Evolutionary conservation across 108 stramenopile genomes (phyloP).

Genomic region (Seminavis robusta): DNA sequence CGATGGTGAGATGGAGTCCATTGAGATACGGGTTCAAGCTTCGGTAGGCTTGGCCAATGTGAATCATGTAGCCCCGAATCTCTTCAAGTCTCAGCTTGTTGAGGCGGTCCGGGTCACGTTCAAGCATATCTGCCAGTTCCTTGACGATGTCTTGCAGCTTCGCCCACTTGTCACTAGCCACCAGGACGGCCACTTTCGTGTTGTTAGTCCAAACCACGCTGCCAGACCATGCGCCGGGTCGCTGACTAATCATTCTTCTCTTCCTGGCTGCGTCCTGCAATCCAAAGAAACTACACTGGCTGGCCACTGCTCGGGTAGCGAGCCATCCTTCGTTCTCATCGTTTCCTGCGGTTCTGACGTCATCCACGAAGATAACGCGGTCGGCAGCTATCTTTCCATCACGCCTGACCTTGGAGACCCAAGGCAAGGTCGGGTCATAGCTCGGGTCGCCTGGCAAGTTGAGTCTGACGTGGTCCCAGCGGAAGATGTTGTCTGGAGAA

Average conservation of each 20-base stretch:
- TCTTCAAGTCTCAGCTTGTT: no score
- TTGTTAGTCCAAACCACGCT: not conserved
- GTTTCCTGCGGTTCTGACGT: constrained; percentile 5
- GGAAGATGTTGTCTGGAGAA: constrained; percentile 26
- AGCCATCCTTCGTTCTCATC: not conserved
- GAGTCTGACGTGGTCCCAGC: constrained; percentile 17
- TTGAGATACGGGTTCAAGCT: no score
- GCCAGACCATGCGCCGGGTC: not conserved
- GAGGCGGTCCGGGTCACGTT: no score
- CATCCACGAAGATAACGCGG: constrained; percentile 29
- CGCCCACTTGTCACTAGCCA: not conserved
- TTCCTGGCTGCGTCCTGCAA: not conserved
- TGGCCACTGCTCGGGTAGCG: not conserved
- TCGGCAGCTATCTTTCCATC: constrained; percentile 26
- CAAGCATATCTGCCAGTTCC: no score
- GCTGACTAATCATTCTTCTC: not conserved
- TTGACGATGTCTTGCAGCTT: no score
- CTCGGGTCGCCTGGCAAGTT: constrained; percentile 37
- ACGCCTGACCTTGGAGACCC: constrained; percentile 21
- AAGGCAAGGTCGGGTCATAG: constrained; percentile 25
- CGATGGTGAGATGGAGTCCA: no score
- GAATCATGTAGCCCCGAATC: no score
- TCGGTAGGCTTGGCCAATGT: no score
- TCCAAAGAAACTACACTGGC: not conserved
- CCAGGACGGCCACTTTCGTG: not conserved